Evolutionary conservation across 345 rosid genomes (phyloP), one percentile per base, ranked within the genome.

Genomic region (Lepidium africanum): DNA sequence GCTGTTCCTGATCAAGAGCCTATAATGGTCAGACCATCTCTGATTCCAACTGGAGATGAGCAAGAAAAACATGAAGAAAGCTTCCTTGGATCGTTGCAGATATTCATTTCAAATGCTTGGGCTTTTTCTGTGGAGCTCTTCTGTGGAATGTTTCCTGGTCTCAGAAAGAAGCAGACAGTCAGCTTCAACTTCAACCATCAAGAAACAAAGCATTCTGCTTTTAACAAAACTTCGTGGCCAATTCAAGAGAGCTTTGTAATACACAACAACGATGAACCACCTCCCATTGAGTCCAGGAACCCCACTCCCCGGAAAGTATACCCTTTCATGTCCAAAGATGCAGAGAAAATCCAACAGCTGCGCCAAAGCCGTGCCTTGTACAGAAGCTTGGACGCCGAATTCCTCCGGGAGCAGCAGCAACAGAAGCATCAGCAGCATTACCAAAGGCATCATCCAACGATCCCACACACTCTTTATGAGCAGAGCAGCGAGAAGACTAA

Each of bases 301-400:
- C 86, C 86, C 16, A 93, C 97, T 13, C 97, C 96, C 0, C 70
- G 79, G 65, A 93, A 93, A 80, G 86, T 82, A 0, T 93, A 93
- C 63, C 62, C 99, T 21, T 93, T 91, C 82, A 90, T 93, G 99
- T 87, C 97, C 57, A 91, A 87, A 81, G 95, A 87, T 45, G 85
- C 95, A 0, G 96, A 93, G 75, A 93, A 87, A 74, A 77, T 86
- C 59, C 87, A 88, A 25, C 94, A 88, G 61, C 80, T 87, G 86
- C 87, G 87, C 27, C 91, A 86, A 73, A 84, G 96, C 61, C 84
- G 79, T 33, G 90, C 85, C 21, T 80, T 90, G 77, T 90, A 81
- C 70, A 81, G 78, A 38, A 87, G 82, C 47, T 83, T 88, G 88
- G 89, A 82, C 49, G 78, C 81, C 12, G 86, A 85, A 38, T 35